Conservation (phyloP, 2,329 filamentous ascomycete genomes). For the Sporothrix globosa region DNA sequence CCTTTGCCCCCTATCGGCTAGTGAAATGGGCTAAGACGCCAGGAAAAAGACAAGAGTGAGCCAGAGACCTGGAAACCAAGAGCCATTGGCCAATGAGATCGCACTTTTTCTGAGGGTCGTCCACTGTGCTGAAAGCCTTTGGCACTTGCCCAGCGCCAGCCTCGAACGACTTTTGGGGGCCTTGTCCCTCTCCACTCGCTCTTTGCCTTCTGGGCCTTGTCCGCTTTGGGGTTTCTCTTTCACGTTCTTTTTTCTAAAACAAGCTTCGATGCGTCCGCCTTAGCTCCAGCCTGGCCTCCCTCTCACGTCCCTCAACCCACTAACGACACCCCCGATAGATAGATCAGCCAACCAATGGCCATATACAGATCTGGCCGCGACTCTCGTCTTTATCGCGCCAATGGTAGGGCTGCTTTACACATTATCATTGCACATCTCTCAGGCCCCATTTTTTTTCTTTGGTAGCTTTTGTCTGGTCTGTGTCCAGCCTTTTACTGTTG, state of each 20-base stretch:
- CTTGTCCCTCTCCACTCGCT: slow-evolving; percentile 9
- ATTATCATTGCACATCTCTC: slow-evolving; percentile 28
- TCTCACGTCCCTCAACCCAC: not conserved
- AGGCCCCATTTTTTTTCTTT: not conserved
- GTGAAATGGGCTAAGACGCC: not conserved
- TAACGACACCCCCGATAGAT: not conserved
- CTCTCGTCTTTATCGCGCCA: slow-evolving; percentile 27
- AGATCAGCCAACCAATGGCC: slow-evolving; percentile 21
- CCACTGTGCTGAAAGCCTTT: slow-evolving; percentile 14
- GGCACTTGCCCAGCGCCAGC: not conserved
- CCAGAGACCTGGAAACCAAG: slow-evolving; percentile 18
- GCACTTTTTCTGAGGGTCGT: not conserved
- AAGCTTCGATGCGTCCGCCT: slow-evolving; percentile 31
- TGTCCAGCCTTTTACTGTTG: slow-evolving; percentile 24
- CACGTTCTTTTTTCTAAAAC: slow-evolving; percentile 31
- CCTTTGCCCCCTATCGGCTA: not conserved
- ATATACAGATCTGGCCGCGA: not conserved
- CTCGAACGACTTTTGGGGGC: slow-evolving; percentile 1
- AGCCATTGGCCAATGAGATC: slow-evolving; percentile 33
- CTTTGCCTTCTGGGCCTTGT: slow-evolving; percentile 13
- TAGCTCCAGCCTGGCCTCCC: slow-evolving; percentile 1
- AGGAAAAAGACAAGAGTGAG: not conserved
- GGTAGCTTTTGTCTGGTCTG: not conserved
- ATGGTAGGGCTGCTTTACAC: slow-evolving; percentile 28
- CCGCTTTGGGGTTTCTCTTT: slow-evolving; percentile 30